These are phyloP conservation scores for Phytophthora hybrid DNA, from an alignment of 352 stramenopile species.

Conservation along the genomic window DNA sequence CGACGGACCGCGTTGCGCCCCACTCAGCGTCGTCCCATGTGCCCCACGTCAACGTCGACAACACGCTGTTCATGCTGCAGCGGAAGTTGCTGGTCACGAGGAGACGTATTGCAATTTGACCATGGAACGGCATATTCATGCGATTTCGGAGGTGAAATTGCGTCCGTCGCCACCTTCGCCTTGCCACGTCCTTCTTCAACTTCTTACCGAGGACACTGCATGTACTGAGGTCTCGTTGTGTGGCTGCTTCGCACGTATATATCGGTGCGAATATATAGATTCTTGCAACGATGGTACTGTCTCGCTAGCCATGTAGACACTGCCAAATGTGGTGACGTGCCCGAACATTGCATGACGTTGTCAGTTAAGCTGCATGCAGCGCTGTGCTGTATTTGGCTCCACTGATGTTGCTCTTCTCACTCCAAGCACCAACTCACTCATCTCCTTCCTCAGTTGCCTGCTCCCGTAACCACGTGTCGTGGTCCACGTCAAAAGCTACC, in stretches of 20 bases:
- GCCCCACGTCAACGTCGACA: slow-evolving; percentile 76
- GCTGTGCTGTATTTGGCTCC: no score
- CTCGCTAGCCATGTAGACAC: background rate
- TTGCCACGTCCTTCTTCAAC: background rate
- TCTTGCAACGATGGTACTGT: background rate
- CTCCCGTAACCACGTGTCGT: no score
- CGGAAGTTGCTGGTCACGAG: background rate
- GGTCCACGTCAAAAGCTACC: background rate
- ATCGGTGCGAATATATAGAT: background rate
- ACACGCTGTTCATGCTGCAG: slow-evolving; percentile 71
- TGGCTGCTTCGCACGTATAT: background rate
- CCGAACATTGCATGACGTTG: no score
- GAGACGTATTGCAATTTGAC: background rate
- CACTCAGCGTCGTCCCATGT: slow-evolving; percentile 69
- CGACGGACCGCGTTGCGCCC: background rate
- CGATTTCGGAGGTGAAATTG: background rate
- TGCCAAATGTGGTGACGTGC: no score
- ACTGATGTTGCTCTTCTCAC: background rate
- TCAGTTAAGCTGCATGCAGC: no score
- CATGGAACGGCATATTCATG: slow-evolving; percentile 3
- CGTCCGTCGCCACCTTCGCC: background rate
- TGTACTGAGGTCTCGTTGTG: background rate
- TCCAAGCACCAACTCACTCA: background rate
- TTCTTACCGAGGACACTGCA: background rate
- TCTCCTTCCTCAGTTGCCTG: background rate